Evolutionary conservation across 495 filamentous ascomycete species (phyloP), one percentile per base, ranked within the genome.

Genomic region (Pseudotulostoma volvatum): DNA sequence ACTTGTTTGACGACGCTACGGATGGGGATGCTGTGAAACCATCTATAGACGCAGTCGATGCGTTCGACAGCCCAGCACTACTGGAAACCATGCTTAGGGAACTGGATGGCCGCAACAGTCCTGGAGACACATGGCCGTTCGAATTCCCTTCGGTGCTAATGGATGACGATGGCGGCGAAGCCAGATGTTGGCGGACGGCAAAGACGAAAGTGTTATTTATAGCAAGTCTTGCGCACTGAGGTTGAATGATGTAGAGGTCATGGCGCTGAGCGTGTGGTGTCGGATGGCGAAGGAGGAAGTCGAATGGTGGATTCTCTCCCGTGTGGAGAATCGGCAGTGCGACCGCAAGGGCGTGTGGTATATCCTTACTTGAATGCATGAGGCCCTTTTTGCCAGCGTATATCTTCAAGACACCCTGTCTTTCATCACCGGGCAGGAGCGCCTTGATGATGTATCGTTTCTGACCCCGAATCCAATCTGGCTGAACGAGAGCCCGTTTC

Each of bases 191-290:
- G 18, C 90, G 81, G 35, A 96, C 79, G 37, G 80, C 77, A 51
- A 99, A 99, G 17, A 99, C 88, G 52, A 93, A 99, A 4, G 90
- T 99, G 52, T 96, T 96, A 61, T 94, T 93, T 31, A 92, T 58
- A 7, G 84, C 86, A 8, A 99, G 63, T 15, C 72, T 71, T 28
- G 79, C 67, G 52, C 90, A 96, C 55, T 96, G 92, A 0, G 92
- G 90, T 47, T 94, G 87, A 21, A 80, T 81, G 49, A 99, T 79
- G 58, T 99, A 99, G 44, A 99, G 73, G 46, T 96, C 90, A 55
- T 99, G 88, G 15, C 90, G 76, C 49, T 92, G 84, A 31, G 90
- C 92, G 54, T 96, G 92, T 8, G 90, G 92, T 0, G 90, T 99
- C 1, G 92, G 90, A 57, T 99, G 90, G 9, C 88, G 81, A 20